phyloP scores from a whole-genome alignment of 2,329 filamentous ascomycete species.

The Eurotiales sp. region DNA sequence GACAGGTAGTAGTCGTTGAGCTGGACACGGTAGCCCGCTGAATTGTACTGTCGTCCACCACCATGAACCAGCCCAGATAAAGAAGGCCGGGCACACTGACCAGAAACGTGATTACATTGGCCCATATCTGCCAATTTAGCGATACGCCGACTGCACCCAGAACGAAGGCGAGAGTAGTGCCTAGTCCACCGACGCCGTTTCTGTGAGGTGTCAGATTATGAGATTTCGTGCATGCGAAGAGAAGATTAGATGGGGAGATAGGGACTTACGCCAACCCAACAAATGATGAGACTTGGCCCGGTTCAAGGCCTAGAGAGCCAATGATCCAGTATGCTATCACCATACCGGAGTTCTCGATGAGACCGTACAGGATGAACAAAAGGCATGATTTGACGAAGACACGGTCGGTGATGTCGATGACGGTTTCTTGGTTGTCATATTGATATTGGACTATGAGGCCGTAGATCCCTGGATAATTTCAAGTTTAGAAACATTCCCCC shows the following conservation, averaged over 20 bases:
- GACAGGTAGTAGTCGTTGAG: neutral
- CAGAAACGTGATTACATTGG: slow-evolving; percentile 9
- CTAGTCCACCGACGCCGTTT: neutral
- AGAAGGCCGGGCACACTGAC: slow-evolving; percentile 1
- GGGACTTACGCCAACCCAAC: neutral
- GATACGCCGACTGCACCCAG: slow-evolving; percentile 4
- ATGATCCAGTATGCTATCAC: slow-evolving; percentile 5
- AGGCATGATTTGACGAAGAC: slow-evolving; percentile 4
- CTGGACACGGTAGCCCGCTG: neutral
- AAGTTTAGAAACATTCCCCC: no score
- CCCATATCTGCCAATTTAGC: slow-evolving; percentile 6
- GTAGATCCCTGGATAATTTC: slow-evolving; percentile 7
- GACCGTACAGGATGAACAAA: slow-evolving; percentile 3
- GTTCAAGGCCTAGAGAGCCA: slow-evolving; percentile 7
- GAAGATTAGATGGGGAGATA: neutral
- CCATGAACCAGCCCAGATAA: slow-evolving; percentile 1
- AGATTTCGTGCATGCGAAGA: no score
- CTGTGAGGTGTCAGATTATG: neutral
- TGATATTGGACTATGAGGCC: slow-evolving; percentile 9
- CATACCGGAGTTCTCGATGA: slow-evolving; percentile 7
- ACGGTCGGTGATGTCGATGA: slow-evolving; percentile 2
- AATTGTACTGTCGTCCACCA: neutral
- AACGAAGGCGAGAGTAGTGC: slow-evolving; percentile 3
- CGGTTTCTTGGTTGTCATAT: neutral
- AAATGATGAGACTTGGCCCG: slow-evolving; percentile 3